phyloP scores from a whole-genome alignment of 495 filamentous ascomycete genomes.

The Geoglossum glabrum region DNA sequence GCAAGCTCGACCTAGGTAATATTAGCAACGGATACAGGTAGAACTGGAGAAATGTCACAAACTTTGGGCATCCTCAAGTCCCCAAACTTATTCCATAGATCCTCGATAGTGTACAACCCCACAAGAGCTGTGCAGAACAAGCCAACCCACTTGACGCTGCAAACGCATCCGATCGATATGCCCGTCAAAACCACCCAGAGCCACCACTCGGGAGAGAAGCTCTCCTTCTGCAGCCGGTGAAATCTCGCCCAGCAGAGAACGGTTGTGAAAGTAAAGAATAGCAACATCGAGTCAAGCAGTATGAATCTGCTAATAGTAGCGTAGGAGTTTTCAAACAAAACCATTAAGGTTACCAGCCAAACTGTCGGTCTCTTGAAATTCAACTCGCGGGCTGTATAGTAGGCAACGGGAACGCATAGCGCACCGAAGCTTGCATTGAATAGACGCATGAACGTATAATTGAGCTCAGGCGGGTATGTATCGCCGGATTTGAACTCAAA shows the following conservation, averaged over 20 bases:
- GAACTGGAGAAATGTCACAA: slow-evolving; percentile 10
- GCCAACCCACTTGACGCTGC: slow-evolving; percentile 95
- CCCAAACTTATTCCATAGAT: slow-evolving; percentile 96
- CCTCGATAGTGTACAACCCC: slow-evolving; percentile 87
- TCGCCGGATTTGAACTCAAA: slow-evolving; percentile 99
- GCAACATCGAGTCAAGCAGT: slow-evolving; percentile 89
- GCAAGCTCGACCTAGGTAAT: slow-evolving; percentile 39
- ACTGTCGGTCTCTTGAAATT: slow-evolving; percentile 69
- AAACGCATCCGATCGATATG: slow-evolving; percentile 88
- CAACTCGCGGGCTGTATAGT: slow-evolving; percentile 80
- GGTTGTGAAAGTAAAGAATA: slow-evolving; percentile 94
- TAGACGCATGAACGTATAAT: slow-evolving; percentile 96
- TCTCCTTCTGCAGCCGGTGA: slow-evolving; percentile 61
- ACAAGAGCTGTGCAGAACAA: slow-evolving; percentile 88
- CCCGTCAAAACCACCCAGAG: slow-evolving; percentile 81
- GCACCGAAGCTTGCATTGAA: slow-evolving; percentile 95
- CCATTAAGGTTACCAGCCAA: slow-evolving; percentile 91
- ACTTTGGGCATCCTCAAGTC: slow-evolving; percentile 77
- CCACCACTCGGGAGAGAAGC: slow-evolving; percentile 80
- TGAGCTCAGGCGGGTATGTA: slow-evolving; percentile 74
- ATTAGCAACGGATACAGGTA: background rate
- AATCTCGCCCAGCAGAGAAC: slow-evolving; percentile 93
- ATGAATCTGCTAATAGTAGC: slow-evolving; percentile 97
- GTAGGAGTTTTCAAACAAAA: slow-evolving; percentile 95
- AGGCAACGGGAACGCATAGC: slow-evolving; percentile 80